Base-by-base conservation (phyloP, 176 grass and related monocot species). In the Tillandsia leiboldiana region DNA sequence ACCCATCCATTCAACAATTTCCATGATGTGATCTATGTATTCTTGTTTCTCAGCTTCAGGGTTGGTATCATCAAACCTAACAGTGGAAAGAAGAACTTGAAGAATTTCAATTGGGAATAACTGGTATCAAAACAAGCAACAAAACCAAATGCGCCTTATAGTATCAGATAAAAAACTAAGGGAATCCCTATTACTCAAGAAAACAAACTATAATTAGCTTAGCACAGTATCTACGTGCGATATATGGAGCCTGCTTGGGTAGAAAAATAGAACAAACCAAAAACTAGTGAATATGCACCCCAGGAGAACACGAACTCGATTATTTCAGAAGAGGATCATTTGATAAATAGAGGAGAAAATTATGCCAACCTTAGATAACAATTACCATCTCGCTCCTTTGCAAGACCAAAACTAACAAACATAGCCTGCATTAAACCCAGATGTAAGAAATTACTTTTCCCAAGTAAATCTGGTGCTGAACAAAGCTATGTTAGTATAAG, bases 381-480 rank as follows among this genome's bases (percentile, higher is more conserved):
- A 63, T 81, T 83, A 62, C 94, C 94, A 70, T 84, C 84, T 69
- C 94, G 74, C 50, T 99, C 94, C 76, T 99, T 90, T 63, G 94
- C 94, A 69, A 99, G 78, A 64, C 94, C 94, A 85, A 93, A 99
- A 86, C 93, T 87, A 80, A 99, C 90, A 77, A 99, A 90, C 94
- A 99, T 99, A 67, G 94, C 89, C 94, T 99, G 83, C 54, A 87
- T 76, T 63, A 75, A 11, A 67, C 22, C 80, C 77, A n/a, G 22
- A 78, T 71, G 51, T 76, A 66, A 87, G 57, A 47, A 75, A 53
- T 82, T 72, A 26, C 69, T 75, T 26, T 51, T 62, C 33, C 66
- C 77, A 68, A 12, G 80, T 68, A 49, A 70, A 81, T 13, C 20
- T 53, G 22, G 14, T 68, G 63, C 50, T 14, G 26, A 79, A 65